Evolutionary conservation across 2,329 filamentous ascomycete species (phyloP).

Genomic region (Neonectria neomacrospora): DNA sequence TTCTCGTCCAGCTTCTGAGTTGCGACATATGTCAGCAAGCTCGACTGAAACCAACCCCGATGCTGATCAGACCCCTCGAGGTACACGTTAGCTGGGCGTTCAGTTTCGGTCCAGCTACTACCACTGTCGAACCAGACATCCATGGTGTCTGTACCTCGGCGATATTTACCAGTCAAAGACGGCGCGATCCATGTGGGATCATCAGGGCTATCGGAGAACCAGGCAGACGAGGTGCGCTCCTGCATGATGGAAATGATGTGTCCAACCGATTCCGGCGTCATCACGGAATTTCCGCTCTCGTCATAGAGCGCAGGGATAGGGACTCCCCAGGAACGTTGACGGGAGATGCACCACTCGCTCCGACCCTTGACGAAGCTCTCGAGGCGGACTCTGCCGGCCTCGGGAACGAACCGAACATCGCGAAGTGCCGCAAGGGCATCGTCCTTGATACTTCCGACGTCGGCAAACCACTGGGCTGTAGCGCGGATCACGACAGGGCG

Average conservation of each 20-base stretch:
- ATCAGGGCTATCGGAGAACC: slow-evolving; percentile 86
- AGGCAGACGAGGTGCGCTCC: slow-evolving; percentile 85
- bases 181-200: slow-evolving; percentile 82
- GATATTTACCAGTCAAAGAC: slow-evolving; percentile 69
- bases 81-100: slow-evolving; percentile 80
- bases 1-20: slow-evolving; percentile 57
- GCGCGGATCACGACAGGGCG: slow-evolving; percentile 89
- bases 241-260: slow-evolving; percentile 86
- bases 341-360: slow-evolving; percentile 97
- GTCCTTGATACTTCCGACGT: slow-evolving; percentile 84
- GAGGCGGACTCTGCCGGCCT: slow-evolving; percentile 77
- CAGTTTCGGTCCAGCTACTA: slow-evolving; percentile 82
- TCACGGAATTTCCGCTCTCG: slow-evolving; percentile 76
- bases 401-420: slow-evolving; percentile 81
- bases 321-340: slow-evolving; percentile 95
- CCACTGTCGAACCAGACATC: slow-evolving; percentile 99
- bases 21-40: slow-evolving; percentile 86
- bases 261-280: slow-evolving; percentile 80
- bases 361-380: slow-evolving; percentile 88
- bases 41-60: slow-evolving; percentile 98
- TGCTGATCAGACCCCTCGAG: slow-evolving; percentile 96
- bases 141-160: slow-evolving; percentile 93
- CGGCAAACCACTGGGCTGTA: slow-evolving; percentile 97
- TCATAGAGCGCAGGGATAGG: slow-evolving; percentile 93
- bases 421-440: slow-evolving; percentile 76